phyloP scores from a whole-genome alignment of 2,329 filamentous ascomycete species.

The Fusarium sp. region DNA sequence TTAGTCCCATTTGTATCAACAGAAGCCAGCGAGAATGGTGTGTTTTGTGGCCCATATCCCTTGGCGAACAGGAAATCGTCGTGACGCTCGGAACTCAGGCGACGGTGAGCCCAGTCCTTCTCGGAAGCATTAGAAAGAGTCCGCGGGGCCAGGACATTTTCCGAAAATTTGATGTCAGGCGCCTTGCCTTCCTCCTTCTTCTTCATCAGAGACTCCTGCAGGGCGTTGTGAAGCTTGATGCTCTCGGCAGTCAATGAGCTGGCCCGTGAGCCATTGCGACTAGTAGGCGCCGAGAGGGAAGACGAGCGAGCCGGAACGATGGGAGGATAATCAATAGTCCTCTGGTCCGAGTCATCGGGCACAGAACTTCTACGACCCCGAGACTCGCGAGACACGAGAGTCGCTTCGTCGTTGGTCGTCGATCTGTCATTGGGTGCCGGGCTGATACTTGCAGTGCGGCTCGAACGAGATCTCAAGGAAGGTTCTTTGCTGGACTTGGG shows the following conservation, averaged over 20 bases:
- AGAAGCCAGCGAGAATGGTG: conserved; percentile 72
- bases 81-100: conserved; percentile 61
- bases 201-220: conserved; percentile 43
- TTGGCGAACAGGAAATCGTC: conserved; percentile 66
- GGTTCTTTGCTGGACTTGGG: conserved; percentile 63
- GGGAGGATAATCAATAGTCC: conserved; percentile 72
- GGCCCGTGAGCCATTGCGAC: conserved; percentile 65
- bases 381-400: conserved; percentile 57
- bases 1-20: conserved; percentile 73
- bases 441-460: conserved; percentile 65
- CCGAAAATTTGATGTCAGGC: conserved; percentile 31
- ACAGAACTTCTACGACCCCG: conserved; percentile 59
- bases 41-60: conserved; percentile 66
- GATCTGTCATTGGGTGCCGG: conserved; percentile 60
- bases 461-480: conserved; percentile 72
- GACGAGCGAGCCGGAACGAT: conserved; percentile 68
- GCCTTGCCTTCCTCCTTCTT: conserved; percentile 20
- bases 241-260: conserved; percentile 70
- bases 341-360: conserved; percentile 63
- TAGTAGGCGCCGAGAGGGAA: conserved; percentile 72
- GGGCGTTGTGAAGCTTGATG: conserved; percentile 65
- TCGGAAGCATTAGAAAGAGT: conserved; percentile 44
- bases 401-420: conserved; percentile 56
- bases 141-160: conserved; percentile 12
- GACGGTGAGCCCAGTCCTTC: conserved; percentile 46